phyloP scores from a whole-genome alignment of 306 rosid species.

The Vachellia collinsii region DNA sequence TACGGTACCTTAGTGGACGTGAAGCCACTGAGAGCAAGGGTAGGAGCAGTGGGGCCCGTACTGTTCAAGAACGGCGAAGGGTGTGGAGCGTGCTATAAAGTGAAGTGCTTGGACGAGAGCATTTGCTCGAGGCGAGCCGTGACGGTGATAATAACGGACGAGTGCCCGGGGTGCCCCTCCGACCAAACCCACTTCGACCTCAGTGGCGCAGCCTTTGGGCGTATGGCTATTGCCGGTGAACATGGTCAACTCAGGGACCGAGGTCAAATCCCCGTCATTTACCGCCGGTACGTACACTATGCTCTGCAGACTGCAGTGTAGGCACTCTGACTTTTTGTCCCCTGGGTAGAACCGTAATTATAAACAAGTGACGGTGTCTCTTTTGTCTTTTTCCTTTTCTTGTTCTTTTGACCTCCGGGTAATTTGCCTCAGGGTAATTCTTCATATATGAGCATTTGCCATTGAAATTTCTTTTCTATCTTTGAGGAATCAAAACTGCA shows the following conservation, averaged over 20 bases:
- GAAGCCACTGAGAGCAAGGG: constrained; percentile 85
- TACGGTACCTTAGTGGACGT: constrained; percentile 81
- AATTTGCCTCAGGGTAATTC: neutral
- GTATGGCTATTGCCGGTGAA: constrained; percentile 73
- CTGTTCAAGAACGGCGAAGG: constrained; percentile 81
- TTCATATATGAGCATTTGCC: neutral
- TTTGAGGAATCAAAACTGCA: neutral
- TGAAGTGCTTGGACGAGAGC: constrained; percentile 69
- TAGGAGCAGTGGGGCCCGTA: constrained; percentile 80
- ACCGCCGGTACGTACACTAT: constrained; percentile 59
- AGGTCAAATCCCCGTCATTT: constrained; percentile 68
- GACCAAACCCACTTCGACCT: constrained; percentile 86
- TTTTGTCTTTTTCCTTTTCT: neutral
- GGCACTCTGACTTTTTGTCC: neutral
- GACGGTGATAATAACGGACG: constrained; percentile 80
- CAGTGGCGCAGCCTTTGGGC: constrained; percentile 93
- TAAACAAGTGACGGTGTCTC: neutral
- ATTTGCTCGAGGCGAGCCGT: constrained; percentile 83
- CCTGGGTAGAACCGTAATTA: neutral
- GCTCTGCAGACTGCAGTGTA: neutral
- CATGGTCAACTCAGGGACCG: constrained; percentile 67
- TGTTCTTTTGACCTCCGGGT: neutral
- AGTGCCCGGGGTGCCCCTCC: constrained; percentile 78
- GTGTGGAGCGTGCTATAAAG: constrained; percentile 93
- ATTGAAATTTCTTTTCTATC: neutral